Evolutionary conservation across 2,329 filamentous ascomycete species (phyloP).

Genomic region (Verticillium nonalfalfae): DNA sequence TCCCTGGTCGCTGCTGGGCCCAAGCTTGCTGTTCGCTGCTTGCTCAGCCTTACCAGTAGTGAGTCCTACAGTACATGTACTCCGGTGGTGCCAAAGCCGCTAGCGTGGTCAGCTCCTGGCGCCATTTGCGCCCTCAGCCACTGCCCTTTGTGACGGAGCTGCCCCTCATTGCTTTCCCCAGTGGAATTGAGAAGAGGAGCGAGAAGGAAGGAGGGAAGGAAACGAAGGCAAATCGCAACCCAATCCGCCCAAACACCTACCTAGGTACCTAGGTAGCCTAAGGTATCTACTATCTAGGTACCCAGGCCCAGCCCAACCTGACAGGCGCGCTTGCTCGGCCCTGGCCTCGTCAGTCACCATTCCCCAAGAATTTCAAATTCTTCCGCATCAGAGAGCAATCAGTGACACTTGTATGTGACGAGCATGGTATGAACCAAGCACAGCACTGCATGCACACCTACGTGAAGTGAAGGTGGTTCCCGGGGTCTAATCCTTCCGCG

Average conservation of each 20-base stretch:
- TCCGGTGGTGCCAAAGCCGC: slow-evolving; percentile 7
- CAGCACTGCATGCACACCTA: background rate
- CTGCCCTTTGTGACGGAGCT: background rate
- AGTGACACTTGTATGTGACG: no score
- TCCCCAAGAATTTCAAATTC: no score
- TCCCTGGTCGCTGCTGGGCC: background rate
- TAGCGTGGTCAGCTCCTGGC: slow-evolving; percentile 16
- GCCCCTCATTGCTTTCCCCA: background rate
- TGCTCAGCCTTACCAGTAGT: slow-evolving; percentile 8
- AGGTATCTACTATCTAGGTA: no score
- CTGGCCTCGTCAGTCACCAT: background rate
- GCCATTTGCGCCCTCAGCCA: slow-evolving; percentile 12
- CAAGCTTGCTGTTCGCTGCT: background rate
- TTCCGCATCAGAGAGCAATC: no score
- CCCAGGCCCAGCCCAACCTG: slow-evolving; percentile 6
- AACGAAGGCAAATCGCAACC: background rate
- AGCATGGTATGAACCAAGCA: background rate
- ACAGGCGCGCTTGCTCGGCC: background rate
- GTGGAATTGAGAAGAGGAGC: background rate
- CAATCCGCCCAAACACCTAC: no score
- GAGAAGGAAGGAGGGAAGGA: background rate
- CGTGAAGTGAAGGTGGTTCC: background rate
- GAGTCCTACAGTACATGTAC: no score
- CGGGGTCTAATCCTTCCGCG: background rate
- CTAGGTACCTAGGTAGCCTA: no score